Evolutionary conservation across 805 yeast species (phyloP).

Genomic region (Pichia phayaonensis): DNA sequence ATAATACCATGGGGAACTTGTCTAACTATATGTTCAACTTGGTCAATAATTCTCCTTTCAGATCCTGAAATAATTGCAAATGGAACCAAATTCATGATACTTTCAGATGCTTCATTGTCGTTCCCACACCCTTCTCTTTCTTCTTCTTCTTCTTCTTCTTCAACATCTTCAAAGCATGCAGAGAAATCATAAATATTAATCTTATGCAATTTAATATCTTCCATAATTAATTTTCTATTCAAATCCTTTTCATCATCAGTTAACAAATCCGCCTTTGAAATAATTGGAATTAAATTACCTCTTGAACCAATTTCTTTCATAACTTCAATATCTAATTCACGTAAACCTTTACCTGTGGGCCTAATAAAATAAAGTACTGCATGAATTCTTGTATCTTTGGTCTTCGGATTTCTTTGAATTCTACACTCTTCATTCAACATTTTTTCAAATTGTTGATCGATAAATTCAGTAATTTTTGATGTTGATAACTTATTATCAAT

Average conservation of each 20-base stretch:
- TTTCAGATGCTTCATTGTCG: slow-evolving; percentile 14
- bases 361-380: slow-evolving; percentile 77
- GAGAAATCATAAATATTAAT: slow-evolving; percentile 27
- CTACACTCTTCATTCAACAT: slow-evolving; percentile 69
- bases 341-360: slow-evolving; percentile 58
- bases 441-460: slow-evolving; percentile 70
- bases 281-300: slow-evolving; percentile 75
- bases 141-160: slow-evolving; percentile 15
- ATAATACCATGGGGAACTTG: slow-evolving; percentile 82
- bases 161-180: slow-evolving; percentile 26
- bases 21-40: slow-evolving; percentile 68
- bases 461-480: slow-evolving; percentile 51
- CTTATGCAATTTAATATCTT: slow-evolving; percentile 27
- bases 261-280: slow-evolving; percentile 72
- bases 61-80: slow-evolving; percentile 91
- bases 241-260: slow-evolving; percentile 42
- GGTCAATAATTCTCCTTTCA: slow-evolving; percentile 58
- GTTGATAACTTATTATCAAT: slow-evolving; percentile 58
- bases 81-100: slow-evolving; percentile 44
- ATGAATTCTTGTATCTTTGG: slow-evolving; percentile 68
- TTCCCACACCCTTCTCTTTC: slow-evolving; percentile 11
- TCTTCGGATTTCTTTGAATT: slow-evolving; percentile 35
- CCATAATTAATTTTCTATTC: slow-evolving; percentile 40
- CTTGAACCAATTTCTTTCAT: slow-evolving; percentile 61
- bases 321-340: slow-evolving; percentile 61